These are phyloP conservation scores for Boletus eberwhitei DNA, from an alignment of 768 basidiomycete species.

Conservation along the genomic window DNA sequence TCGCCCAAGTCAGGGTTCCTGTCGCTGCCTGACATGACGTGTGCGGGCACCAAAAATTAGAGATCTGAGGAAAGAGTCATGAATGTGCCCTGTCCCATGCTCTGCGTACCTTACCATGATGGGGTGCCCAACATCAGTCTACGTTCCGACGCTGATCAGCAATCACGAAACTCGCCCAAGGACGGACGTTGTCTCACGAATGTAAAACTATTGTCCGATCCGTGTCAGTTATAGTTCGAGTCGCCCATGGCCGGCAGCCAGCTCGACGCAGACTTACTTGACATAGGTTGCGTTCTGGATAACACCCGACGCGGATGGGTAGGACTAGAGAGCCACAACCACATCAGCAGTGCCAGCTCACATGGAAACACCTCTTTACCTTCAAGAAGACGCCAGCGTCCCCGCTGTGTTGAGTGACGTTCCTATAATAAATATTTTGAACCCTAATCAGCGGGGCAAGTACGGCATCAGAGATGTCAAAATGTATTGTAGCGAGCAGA, in stretches of 20 bases:
- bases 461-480: not conserved
- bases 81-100: not conserved
- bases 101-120: constrained; percentile 7
- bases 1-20: constrained; percentile 5
- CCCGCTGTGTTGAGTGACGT: not conserved
- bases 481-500: not conserved
- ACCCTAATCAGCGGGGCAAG: not conserved
- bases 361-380: not conserved
- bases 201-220: constrained; percentile 2
- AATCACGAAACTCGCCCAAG: not conserved
- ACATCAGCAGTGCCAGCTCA: not conserved
- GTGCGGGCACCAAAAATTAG: constrained; percentile 8
- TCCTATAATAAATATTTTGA: constrained; percentile 10
- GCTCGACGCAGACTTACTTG: constrained; percentile 1
- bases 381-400: constrained; percentile 6
- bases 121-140: constrained; percentile 4
- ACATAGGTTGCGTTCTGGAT: constrained; percentile 9
- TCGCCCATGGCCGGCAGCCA: not conserved
- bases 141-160: not conserved
- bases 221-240: not conserved
- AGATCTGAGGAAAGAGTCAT: not conserved
- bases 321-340: constrained; percentile 2
- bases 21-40: not conserved
- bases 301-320: constrained; percentile 7
- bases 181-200: constrained; percentile 1